Evolutionary conservation across 2,329 filamentous ascomycete species (phyloP), one percentile per base, ranked within the genome.

Genomic region (Apiospora arundinis): DNA sequence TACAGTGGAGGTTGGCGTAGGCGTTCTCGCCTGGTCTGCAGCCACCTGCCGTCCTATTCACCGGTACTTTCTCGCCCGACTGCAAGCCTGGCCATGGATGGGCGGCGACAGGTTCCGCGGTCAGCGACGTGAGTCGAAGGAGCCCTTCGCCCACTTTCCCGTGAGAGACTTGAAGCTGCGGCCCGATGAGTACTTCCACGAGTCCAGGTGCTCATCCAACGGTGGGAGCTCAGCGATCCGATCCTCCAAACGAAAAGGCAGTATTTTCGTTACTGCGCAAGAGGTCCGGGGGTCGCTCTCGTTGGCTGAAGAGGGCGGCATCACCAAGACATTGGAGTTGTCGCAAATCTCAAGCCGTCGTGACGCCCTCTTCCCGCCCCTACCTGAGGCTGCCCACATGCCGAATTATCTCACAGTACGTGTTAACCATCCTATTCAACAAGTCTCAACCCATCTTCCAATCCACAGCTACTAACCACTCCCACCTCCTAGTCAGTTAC

Each of bases 1-100:
- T n/a, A 67, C 65, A 9, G 65, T 67, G 5, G 65, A 67, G 42
- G 65, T 67, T 11, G 65, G 65, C 23, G 44, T 67, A 4, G 40
- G 65, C 1, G 40, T 67, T 12, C 40, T 67, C 1, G 44, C 42
- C 40, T 67, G 65, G 65, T 67, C 65, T 2, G 44, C 25, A 18
- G n/a, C 65, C 3, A 23, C n/a, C 25, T 67, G 65, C 23, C 65
- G 65, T 0, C 65, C 65, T 12, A 63, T 63, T 4, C 56, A 63
- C 56, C 56, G 56, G 12, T 63, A 63, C 32, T 63, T 40, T 12
- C 32, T 63, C 21, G 56, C 56, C 1, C 40, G 32, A 11, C 8
- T 40, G 16, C 21, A 63, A 2, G 32, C 18, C 7, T 63, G 56
- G 56, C 32, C 56, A 12, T 63, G 56, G 28, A 40, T 63, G 32